A percentile compares a stretch with the other conserved stretches of the same genome.
phyloP scores from a whole-genome alignment of 2,329 filamentous ascomycete genomes.

The Colletotrichum horii region DNA sequence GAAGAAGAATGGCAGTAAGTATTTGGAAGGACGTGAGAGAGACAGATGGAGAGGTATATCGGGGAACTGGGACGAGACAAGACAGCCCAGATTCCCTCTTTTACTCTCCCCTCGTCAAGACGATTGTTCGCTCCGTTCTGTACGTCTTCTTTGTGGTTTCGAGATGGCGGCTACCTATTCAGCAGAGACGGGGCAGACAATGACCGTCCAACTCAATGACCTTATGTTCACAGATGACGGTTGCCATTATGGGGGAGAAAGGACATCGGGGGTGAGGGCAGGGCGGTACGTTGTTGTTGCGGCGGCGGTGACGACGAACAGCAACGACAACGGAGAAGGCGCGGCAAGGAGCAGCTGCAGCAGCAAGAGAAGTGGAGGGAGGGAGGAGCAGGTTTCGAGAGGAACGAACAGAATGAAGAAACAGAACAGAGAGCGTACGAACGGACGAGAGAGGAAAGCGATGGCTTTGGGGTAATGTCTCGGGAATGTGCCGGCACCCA shows the following conservation, averaged over 20 bases:
- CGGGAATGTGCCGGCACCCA: conserved; percentile 42
- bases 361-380: conserved; percentile 2
- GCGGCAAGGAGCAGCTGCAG: background rate
- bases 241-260: conserved; percentile 19
- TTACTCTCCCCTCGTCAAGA: background rate
- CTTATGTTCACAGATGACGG: conserved; percentile 21
- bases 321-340: background rate
- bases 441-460: conserved; percentile 5
- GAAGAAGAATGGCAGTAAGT: background rate
- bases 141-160: conserved; percentile 9
- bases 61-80: conserved; percentile 8
- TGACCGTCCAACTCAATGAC: conserved; percentile 24
- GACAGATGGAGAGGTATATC: conserved; percentile 6
- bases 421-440: conserved; percentile 14
- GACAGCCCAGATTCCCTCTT: conserved; percentile 1
- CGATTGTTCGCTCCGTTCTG: conserved; percentile 11
- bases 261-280: conserved; percentile 10
- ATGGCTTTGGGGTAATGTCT: conserved; percentile 33
- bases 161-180: conserved; percentile 1
- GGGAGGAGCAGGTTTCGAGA: background rate
- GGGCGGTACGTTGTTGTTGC: background rate
- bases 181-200: conserved; percentile 21
- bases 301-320: background rate
- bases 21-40: background rate
- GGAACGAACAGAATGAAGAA: conserved; percentile 22